phyloP scores from a whole-genome alignment of 2,329 filamentous ascomycete genomes.

The Colletotrichum ledebouriae region DNA sequence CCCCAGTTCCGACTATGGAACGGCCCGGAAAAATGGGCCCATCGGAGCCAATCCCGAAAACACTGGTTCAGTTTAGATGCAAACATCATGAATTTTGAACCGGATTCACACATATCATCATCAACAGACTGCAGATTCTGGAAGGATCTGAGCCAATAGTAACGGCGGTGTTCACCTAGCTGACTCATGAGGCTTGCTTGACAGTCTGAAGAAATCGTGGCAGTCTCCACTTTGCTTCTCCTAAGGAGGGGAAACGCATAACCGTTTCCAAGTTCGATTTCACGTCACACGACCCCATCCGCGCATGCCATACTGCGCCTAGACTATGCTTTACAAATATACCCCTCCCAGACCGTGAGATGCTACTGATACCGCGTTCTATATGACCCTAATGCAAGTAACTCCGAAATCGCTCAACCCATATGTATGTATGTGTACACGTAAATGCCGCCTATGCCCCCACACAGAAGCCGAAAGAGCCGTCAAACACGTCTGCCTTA shows the following conservation, averaged over 20 bases:
- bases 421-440: conserved; percentile 30
- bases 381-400: conserved; percentile 28
- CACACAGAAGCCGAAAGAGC: conserved; percentile 71
- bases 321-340: conserved; percentile 4
- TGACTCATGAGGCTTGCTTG: no score
- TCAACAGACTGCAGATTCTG: no score
- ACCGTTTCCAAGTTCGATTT: neutral
- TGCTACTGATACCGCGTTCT: conserved; percentile 23
- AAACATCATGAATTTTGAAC: neutral
- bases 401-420: conserved; percentile 39
- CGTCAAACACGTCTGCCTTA: conserved; percentile 69
- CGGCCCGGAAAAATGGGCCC: neutral
- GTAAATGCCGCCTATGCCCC: conserved; percentile 49
- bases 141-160: no score
- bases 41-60: conserved; percentile 23
- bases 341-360: conserved; percentile 8
- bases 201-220: no score
- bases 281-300: neutral
- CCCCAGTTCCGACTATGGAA: neutral
- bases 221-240: no score
- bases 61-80: neutral
- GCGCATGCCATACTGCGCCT: conserved; percentile 26
- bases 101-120: no score
- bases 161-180: no score
- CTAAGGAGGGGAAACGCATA: no score